A percentile compares a stretch with the other conserved stretches of the same genome.
These are phyloP conservation scores for Diaporthe capsici DNA, from an alignment of 2,329 filamentous ascomycete genomes.

Conservation along the genomic window DNA sequence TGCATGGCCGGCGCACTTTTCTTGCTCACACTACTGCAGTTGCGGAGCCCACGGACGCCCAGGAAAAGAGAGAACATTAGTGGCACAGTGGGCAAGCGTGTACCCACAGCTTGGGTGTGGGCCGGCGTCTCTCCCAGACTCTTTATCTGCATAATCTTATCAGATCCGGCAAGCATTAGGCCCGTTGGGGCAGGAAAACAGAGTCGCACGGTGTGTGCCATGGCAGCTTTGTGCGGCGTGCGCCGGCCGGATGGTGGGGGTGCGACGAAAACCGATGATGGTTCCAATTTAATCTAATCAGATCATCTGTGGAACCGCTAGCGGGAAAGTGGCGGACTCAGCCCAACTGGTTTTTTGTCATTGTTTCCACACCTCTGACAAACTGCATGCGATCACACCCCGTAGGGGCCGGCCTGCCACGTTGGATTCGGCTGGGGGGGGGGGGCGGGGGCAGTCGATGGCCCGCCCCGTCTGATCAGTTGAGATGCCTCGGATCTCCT, in stretches of 20 bases:
- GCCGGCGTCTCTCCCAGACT: not conserved
- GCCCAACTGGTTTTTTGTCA: conserved; percentile 19
- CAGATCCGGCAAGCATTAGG: not conserved
- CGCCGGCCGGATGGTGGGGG: conserved; percentile 11
- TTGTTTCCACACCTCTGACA: conserved; percentile 17
- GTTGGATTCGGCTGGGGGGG: not conserved
- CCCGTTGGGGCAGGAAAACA: not conserved
- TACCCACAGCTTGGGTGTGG: not conserved
- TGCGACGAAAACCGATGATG: not conserved
- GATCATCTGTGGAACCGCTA: conserved; percentile 25
- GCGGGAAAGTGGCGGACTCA: conserved; percentile 9
- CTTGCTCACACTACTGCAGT: conserved; percentile 27
- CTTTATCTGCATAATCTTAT: conserved; percentile 33
- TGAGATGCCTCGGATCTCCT: not conserved
- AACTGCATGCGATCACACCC: not conserved
- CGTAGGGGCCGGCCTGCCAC: not conserved
- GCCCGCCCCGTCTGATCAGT: not conserved
- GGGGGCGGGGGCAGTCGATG: not conserved
- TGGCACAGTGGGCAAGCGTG: not conserved
- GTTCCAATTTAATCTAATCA: conserved; percentile 26
- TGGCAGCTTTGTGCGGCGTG: not conserved
- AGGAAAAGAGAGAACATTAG: not conserved
- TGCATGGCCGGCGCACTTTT: not conserved
- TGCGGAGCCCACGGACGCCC: not conserved
- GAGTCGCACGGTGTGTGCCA: conserved; percentile 12